Conservation (phyloP, 2,329 filamentous ascomycete species). For the Clarireedia homoeocarpa region DNA sequence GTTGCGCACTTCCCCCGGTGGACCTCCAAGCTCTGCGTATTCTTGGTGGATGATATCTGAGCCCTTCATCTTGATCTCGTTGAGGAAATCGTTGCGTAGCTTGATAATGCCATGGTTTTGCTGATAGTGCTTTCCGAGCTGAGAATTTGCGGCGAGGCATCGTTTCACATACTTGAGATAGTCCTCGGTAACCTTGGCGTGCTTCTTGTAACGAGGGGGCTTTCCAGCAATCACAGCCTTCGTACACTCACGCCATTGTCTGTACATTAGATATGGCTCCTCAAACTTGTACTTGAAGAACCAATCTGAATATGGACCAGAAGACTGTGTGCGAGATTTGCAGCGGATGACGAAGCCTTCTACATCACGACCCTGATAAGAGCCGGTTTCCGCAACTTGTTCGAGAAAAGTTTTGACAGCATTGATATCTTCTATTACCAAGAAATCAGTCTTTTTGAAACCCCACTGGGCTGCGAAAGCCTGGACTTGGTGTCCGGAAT, state of each 20-base stretch:
- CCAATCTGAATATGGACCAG: constrained; percentile 71
- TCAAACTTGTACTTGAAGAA: constrained; percentile 99
- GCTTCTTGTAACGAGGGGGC: constrained; percentile 74
- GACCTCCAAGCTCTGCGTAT: constrained; percentile 41
- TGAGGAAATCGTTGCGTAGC: constrained; percentile 80
- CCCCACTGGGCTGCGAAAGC: constrained; percentile 88
- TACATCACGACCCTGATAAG: constrained; percentile 84
- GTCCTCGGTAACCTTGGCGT: constrained; percentile 80
- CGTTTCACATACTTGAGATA: constrained; percentile 77
- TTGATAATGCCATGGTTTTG: constrained; percentile 92
- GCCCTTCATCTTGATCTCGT: constrained; percentile 75
- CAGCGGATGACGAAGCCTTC: constrained; percentile 97
- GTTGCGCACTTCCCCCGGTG: constrained; percentile 46
- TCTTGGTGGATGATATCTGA: constrained; percentile 79
- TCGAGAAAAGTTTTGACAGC: constrained; percentile 77
- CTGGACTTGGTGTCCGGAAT: constrained; percentile 76
- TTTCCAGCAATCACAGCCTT: constrained; percentile 76
- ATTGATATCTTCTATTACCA: constrained; percentile 66
- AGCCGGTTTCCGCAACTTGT: constrained; percentile 75
- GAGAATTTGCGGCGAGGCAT: constrained; percentile 60
- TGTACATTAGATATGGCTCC: constrained; percentile 96
- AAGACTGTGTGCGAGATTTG: constrained; percentile 47
- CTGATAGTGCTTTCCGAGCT: constrained; percentile 64
- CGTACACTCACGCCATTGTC: constrained; percentile 96
- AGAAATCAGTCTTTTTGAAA: constrained; percentile 79